Conservation (phyloP, 306 rosid species). For the Cucurbita pepo region DNA sequence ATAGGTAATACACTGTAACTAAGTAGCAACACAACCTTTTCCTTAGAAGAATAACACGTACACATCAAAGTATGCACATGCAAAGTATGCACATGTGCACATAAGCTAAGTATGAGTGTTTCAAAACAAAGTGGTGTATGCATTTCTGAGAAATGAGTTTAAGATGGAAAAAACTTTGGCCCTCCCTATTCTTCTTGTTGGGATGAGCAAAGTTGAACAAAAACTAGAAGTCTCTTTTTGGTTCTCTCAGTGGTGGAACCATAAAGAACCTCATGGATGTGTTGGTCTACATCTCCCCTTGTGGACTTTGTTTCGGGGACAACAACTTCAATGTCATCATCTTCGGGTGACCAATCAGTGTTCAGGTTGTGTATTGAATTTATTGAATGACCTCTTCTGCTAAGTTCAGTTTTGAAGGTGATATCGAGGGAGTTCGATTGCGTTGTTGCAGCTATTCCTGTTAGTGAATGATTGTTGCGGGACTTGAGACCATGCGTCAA, state of each 20-base stretch:
- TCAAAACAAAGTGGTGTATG: background rate
- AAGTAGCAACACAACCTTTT: too few relatives aligned
- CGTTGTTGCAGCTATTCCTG: conserved; percentile 7
- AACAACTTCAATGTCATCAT: conserved; percentile 37
- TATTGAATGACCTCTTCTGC: background rate
- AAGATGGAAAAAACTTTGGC: background rate
- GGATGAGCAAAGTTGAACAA: conserved; percentile 16
- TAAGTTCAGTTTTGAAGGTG: background rate
- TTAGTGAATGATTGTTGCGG: conserved; percentile 11
- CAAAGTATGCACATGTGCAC: too few relatives aligned
- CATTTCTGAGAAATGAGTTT: too few relatives aligned
- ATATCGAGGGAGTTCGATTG: conserved; percentile 14
- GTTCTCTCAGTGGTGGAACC: conserved; percentile 1
- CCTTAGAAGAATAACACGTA: too few relatives aligned
- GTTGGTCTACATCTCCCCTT: conserved; percentile 21
- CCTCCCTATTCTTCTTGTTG: background rate
- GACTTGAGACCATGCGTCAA: conserved; percentile 8
- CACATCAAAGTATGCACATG: too few relatives aligned
- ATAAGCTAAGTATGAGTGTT: background rate
- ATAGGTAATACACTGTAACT: too few relatives aligned
- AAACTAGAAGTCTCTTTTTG: conserved; percentile 18
- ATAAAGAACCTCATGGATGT: conserved; percentile 16
- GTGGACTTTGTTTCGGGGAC: conserved; percentile 21
- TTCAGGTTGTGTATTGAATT: conserved; percentile 8
- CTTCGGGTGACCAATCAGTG: conserved; percentile 55